Conservation (phyloP, 768 basidiomycete species). For the Podaxis sp. region DNA sequence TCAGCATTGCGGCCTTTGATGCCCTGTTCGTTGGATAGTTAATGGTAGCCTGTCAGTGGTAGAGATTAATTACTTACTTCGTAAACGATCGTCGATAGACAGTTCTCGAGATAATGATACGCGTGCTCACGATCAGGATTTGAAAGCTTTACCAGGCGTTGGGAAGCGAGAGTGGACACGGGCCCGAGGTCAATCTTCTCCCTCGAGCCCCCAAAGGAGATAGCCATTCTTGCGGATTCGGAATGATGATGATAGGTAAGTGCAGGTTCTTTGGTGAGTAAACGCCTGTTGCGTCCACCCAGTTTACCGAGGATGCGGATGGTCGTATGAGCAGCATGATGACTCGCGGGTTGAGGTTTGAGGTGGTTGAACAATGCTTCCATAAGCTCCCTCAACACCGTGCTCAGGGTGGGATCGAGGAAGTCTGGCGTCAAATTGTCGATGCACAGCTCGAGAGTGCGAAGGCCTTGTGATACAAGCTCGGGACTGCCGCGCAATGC, state of each 20-base stretch:
- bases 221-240: constrained; percentile 64
- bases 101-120: constrained; percentile 70
- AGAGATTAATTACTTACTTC: constrained; percentile 50
- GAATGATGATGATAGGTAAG: constrained; percentile 72
- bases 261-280: constrained; percentile 78
- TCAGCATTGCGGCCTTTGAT: constrained; percentile 72
- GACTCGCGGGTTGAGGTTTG: constrained; percentile 85
- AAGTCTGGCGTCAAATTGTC: constrained; percentile 98
- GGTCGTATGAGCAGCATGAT: constrained; percentile 90
- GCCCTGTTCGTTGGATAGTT: constrained; percentile 45
- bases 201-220: constrained; percentile 72
- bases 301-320: constrained; percentile 96
- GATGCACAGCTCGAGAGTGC: constrained; percentile 97
- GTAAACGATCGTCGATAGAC: constrained; percentile 67
- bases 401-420: constrained; percentile 92
- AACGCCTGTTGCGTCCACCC: constrained; percentile 88
- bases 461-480: constrained; percentile 90
- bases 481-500: constrained; percentile 87
- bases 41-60: neutral
- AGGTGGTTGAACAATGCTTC: constrained; percentile 90
- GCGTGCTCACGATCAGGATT: constrained; percentile 56
- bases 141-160: constrained; percentile 53
- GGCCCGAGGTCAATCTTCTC: constrained; percentile 69
- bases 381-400: constrained; percentile 92
- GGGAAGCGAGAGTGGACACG: constrained; percentile 62